Conservation (phyloP, 1,139 yeast genomes). For the Debaryomyces coudertii region DNA sequence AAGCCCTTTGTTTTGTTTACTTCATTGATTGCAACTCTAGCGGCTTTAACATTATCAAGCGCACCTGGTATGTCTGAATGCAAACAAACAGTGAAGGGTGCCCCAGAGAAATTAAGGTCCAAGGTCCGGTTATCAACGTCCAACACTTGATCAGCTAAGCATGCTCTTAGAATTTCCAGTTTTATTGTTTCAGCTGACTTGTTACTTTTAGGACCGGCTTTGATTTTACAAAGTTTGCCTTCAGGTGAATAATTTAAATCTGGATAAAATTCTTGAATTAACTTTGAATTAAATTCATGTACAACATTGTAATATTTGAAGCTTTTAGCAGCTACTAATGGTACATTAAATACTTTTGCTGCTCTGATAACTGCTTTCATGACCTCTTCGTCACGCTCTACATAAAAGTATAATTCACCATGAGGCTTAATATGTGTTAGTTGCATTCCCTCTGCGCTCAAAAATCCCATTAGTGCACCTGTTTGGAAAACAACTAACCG, state of each 20-base stretch:
- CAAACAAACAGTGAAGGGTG: slow-evolving; percentile 35
- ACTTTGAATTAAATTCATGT: slow-evolving; percentile 15
- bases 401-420: slow-evolving; percentile 40
- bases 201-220: no score
- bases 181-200: no score
- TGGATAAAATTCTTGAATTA: slow-evolving; percentile 40
- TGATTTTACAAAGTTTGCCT: slow-evolving; percentile 23
- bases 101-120: slow-evolving; percentile 25
- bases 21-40: slow-evolving; percentile 31
- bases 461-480: slow-evolving; percentile 40
- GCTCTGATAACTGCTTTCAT: slow-evolving; percentile 39
- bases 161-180: no score
- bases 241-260: slow-evolving; percentile 33
- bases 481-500: slow-evolving; percentile 39
- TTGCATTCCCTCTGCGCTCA: slow-evolving; percentile 36
- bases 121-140: background rate
- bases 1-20: slow-evolving; percentile 20
- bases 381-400: slow-evolving; percentile 34
- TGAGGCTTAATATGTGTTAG: slow-evolving; percentile 40
- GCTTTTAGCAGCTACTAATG: slow-evolving; percentile 27
- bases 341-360: slow-evolving; percentile 37
- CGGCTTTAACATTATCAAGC: slow-evolving; percentile 30
- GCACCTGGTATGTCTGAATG: slow-evolving; percentile 45
- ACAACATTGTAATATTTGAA: slow-evolving; percentile 25
- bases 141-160: no score